Conservation (phyloP, 306 rosid genomes). For the Prunus kanzakura region DNA sequence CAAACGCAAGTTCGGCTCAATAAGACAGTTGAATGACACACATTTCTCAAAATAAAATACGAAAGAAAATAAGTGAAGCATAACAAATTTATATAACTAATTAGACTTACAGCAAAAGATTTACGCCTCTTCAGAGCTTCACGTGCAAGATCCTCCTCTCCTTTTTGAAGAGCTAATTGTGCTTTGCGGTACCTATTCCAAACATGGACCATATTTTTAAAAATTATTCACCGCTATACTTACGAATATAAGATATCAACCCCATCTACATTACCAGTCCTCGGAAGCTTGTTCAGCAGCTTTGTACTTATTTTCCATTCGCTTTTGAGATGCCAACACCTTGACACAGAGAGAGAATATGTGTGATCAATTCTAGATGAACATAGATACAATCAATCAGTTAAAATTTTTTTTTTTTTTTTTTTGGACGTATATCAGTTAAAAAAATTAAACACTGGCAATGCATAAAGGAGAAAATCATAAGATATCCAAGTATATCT, state of each 20-base stretch:
- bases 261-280: slow-evolving; percentile 66
- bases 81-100: not conserved
- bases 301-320: slow-evolving; percentile 84
- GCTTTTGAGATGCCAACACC: slow-evolving; percentile 97
- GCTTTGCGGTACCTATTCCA: slow-evolving; percentile 81
- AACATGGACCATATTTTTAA: slow-evolving; percentile 13
- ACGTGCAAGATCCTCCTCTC: slow-evolving; percentile 95
- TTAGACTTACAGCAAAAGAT: slow-evolving; percentile 69
- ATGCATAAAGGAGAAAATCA: not conserved
- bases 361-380: slow-evolving; percentile 5
- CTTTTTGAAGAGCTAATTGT: slow-evolving; percentile 89
- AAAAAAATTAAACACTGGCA: not conserved
- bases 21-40: not conserved
- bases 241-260: slow-evolving; percentile 15
- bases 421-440: not conserved
- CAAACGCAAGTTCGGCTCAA: not conserved
- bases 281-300: slow-evolving; percentile 89
- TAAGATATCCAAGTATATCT: not conserved
- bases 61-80: not conserved
- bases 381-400: not conserved
- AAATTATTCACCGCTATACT: slow-evolving; percentile 2
- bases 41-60: not conserved
- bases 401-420: not conserved
- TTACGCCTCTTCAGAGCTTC: slow-evolving; percentile 95
- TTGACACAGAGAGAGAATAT: slow-evolving; percentile 14